Evolutionary conservation across 2,329 filamentous ascomycete genomes (phyloP).

Genomic region (Ascochyta viciae-villosae): DNA sequence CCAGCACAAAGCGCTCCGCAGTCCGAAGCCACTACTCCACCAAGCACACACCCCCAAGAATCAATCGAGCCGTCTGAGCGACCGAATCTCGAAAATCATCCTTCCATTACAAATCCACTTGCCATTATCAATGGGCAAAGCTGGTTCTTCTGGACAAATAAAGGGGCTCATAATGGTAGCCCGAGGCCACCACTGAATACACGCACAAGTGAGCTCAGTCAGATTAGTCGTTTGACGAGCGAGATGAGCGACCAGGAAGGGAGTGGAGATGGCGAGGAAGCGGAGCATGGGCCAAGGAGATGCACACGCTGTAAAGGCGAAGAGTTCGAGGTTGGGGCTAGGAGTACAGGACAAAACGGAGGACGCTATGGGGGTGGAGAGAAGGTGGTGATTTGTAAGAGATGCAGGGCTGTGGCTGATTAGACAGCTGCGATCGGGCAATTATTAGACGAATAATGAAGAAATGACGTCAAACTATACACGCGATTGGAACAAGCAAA

Average conservation of each 20-base stretch:
- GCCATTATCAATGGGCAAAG: constrained; percentile 59
- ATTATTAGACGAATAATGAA: background rate
- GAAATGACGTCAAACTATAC: background rate
- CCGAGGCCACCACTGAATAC: constrained; percentile 40
- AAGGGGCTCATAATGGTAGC: background rate
- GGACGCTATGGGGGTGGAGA: constrained; percentile 41
- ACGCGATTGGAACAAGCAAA: no score
- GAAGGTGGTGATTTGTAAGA: constrained; percentile 67
- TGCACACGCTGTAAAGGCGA: constrained; percentile 66
- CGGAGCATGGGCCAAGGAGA: constrained; percentile 24
- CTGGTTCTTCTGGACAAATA: constrained; percentile 59
- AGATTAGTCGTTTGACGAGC: constrained; percentile 63
- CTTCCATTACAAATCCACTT: constrained; percentile 51
- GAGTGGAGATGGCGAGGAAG: constrained; percentile 55
- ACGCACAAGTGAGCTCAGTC: constrained; percentile 59
- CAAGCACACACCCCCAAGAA: background rate
- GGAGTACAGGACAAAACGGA: constrained; percentile 45
- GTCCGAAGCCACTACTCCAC: constrained; percentile 9
- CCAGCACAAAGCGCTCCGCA: constrained; percentile 19
- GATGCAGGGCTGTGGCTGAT: constrained; percentile 51
- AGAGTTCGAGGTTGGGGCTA: constrained; percentile 68
- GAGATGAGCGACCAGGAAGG: constrained; percentile 36
- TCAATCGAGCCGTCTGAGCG: background rate
- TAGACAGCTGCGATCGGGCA: background rate
- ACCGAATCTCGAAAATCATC: background rate